Base-by-base conservation (phyloP, 1,284 basidiomycete genomes). In the Apiotrichum veenhuisii region DNA sequence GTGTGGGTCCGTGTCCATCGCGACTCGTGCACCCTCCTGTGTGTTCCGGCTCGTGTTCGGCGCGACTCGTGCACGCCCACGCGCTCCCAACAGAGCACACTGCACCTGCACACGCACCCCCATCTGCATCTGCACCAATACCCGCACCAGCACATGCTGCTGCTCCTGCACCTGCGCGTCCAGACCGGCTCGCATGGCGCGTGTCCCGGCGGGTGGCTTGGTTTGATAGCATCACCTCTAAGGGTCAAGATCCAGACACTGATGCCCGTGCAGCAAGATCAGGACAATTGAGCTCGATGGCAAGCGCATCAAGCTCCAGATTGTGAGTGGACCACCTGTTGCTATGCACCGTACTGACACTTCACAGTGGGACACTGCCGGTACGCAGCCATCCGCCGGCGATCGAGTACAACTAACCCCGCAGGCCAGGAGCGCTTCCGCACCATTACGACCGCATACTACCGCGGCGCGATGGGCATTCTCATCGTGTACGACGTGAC, bases 401-500 rank as follows among this genome's bases (percentile, higher is more conserved):
- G 12, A 2, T 26, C 17, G 15, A 17, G 2, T 11, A 37, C 42
- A 25, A 25, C 54, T 50, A 48, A 44, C 50, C 17, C 3, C 8
- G n/a, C 58, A 73, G 76, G 96, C 41, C 96, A 98, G 81, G 96
- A 99, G 81, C 88, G 96, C 25, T 99, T 99, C 83, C 84, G 95
- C 71, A 98, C 96, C 44, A 99, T 99, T 78, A 98, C 96, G 43
- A 97, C 95, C 11, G 94, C 96, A n/a, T 99, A 99, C 80, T 99
- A 99, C 82, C 88, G 96, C 67, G 96, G 96, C 45, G 96, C 96
- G 18, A 98, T 98, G 95, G 96, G 96, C 54, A 99, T 98, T 71
- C 82, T 99, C 55, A 84, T 99, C 58, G 95, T 98, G 7, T 99
- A 98, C 78, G 96, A 98, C 74, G 93, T 98, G 41, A 98, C 96